phyloP scores from a whole-genome alignment of 768 basidiomycete genomes.

The Lentinula detonsa region DNA sequence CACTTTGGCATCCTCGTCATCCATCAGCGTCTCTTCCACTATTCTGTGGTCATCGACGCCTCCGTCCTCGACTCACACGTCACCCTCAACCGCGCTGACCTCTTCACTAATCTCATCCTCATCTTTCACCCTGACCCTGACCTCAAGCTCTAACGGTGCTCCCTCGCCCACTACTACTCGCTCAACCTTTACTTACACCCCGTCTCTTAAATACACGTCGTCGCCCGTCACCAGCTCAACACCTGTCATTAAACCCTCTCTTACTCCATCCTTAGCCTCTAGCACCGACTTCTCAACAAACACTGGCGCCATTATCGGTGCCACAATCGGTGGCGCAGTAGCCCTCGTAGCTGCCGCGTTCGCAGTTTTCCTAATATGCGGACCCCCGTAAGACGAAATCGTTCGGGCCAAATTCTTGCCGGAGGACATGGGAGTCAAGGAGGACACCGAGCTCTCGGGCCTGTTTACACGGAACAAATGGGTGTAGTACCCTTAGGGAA shows the following conservation, averaged over 20 bases:
- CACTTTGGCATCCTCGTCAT: neutral
- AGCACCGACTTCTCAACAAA: neutral
- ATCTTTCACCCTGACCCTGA: neutral
- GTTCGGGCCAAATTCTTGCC: neutral
- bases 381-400: neutral
- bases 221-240: neutral
- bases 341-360: neutral
- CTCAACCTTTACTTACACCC: neutral
- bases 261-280: neutral
- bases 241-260: neutral
- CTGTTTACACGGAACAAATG: neutral
- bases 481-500: neutral
- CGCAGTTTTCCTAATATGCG: neutral
- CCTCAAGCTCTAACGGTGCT: neutral
- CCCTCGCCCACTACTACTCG: neutral
- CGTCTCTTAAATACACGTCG: neutral
- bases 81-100: neutral
- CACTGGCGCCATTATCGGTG: slow-evolving; percentile 2
- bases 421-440: neutral
- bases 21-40: neutral
- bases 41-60: neutral
- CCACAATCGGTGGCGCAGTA: neutral
- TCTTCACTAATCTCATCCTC: neutral
- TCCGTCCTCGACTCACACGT: neutral
- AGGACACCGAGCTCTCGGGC: neutral